Percentiles rank a stretch among this genome's conserved stretches.
Evolutionary conservation across 768 basidiomycete species (phyloP).

Genomic region (Multifurca ochricompacta): DNA sequence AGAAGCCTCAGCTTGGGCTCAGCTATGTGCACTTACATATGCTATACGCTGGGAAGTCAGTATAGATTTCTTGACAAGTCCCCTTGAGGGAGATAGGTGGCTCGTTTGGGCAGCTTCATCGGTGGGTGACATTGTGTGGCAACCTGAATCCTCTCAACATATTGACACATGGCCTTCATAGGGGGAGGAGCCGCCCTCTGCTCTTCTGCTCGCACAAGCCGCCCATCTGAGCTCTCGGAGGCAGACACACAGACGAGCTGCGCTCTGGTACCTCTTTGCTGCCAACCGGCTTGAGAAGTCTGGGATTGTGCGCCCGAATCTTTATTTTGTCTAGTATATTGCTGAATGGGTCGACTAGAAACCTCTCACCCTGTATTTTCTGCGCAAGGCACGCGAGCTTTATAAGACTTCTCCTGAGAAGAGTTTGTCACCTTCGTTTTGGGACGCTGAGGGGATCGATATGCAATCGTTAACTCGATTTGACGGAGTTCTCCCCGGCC

Average conservation of each 20-base stretch:
- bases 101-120: slow-evolving; percentile 78
- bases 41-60: slow-evolving; percentile 70
- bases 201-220: slow-evolving; percentile 74
- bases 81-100: slow-evolving; percentile 76
- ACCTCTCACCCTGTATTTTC: slow-evolving; percentile 77
- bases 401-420: slow-evolving; percentile 47
- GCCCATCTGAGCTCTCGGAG: slow-evolving; percentile 60
- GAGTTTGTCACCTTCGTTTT: slow-evolving; percentile 70
- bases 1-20: slow-evolving; percentile 54
- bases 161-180: slow-evolving; percentile 30
- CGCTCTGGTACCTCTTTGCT: slow-evolving; percentile 71
- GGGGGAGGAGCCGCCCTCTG: slow-evolving; percentile 78
- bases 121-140: slow-evolving; percentile 38
- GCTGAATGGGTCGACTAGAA: slow-evolving; percentile 42
- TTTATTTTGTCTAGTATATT: slow-evolving; percentile 1
- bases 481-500: slow-evolving; percentile 58
- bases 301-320: slow-evolving; percentile 57
- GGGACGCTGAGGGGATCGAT: slow-evolving; percentile 57
- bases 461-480: slow-evolving; percentile 38
- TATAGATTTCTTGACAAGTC: slow-evolving; percentile 48
- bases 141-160: background rate
- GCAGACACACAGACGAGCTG: slow-evolving; percentile 51
- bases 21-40: slow-evolving; percentile 57
- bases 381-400: slow-evolving; percentile 61
- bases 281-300: slow-evolving; percentile 76